Base-by-base conservation (phyloP, 306 rosid species). In the Alnus glutinosa region DNA sequence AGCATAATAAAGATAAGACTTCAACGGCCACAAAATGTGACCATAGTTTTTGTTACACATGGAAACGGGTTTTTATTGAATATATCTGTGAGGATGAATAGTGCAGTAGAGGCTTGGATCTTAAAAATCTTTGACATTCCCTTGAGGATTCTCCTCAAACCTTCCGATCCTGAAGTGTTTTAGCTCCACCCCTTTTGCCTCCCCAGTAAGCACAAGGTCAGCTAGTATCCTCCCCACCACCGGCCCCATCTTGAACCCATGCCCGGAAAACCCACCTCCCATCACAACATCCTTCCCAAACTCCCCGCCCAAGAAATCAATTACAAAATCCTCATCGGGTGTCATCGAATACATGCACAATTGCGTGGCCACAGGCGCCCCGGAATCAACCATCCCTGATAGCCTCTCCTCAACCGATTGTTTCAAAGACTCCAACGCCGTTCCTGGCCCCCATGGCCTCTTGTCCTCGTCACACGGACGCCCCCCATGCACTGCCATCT, bases 401-500 rank as follows among this genome's bases (percentile, higher is more conserved):
- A 95, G 88, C 12, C 52, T 85, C 73, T 2, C 77, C 13, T 82
- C 82, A 4, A 95, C 16, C 98, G 94, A 91, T 30, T 88, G 71
- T 63, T 82, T 93, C 86, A 95, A 18, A 19, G 55, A 79, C 0
- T 34, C 74, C 83, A 93, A 9, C 36, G 70, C 58, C 18, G 75
- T 54, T 6, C 80, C 90, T 0, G 82, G 71, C 0, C 98, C 93
- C 99, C 99, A 95, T 3, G 82, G 74, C 67, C 99, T 88, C 64
- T 83, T 84, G 18, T 91, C 96, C 13, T 96, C 97, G 83, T 95
- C 92, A 37, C 98, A 93, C 10, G 66, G 73, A 39, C 70, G 42
- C 2, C 99, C 99, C 0, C 86, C 91, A 15, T 93, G 93, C 39
- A 90, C 88, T 1, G 92, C 92, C 2, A 85, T 83, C 82, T 95